A percentile compares a stretch with the other conserved stretches of the same genome.
phyloP scores from a whole-genome alignment of 2,329 filamentous ascomycete genomes.

The Cladosporium velox region DNA sequence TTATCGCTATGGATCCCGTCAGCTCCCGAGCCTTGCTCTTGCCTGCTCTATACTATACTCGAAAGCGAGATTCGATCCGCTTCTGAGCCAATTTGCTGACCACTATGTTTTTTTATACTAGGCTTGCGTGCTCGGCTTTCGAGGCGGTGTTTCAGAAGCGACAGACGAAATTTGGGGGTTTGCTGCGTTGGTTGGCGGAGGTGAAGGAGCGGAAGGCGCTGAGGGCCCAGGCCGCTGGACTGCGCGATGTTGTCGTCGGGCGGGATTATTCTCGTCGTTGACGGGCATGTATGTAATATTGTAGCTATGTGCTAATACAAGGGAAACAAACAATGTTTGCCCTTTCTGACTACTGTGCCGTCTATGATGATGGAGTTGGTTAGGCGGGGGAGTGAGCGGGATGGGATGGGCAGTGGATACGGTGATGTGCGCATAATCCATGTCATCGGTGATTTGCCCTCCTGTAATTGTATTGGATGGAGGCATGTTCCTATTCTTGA shows the following conservation, averaged over 20 bases:
- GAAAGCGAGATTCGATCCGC: neutral
- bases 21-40: neutral
- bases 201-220: conserved; percentile 37
- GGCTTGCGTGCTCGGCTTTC: conserved; percentile 72
- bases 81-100: conserved; percentile 5
- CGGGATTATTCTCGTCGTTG: conserved; percentile 6
- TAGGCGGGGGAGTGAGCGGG: conserved; percentile 2
- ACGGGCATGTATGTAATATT: neutral
- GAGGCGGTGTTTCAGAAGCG: conserved; percentile 65
- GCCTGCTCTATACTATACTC: neutral
- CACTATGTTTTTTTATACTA: conserved; percentile 35
- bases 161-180: conserved; percentile 66
- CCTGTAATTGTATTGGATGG: neutral
- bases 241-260: conserved; percentile 28
- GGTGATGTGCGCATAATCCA: conserved; percentile 1
- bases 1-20: neutral
- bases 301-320: no score
- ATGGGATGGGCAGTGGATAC: neutral
- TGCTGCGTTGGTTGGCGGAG: conserved; percentile 67
- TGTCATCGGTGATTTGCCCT: conserved; percentile 13
- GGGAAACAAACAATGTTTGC: neutral
- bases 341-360: neutral
- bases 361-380: conserved; percentile 3
- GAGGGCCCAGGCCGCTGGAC: conserved; percentile 35
- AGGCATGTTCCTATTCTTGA: neutral